These are phyloP conservation scores for Annulohypoxylon bovei DNA, from an alignment of 495 filamentous ascomycete species.

Conservation along the genomic window DNA sequence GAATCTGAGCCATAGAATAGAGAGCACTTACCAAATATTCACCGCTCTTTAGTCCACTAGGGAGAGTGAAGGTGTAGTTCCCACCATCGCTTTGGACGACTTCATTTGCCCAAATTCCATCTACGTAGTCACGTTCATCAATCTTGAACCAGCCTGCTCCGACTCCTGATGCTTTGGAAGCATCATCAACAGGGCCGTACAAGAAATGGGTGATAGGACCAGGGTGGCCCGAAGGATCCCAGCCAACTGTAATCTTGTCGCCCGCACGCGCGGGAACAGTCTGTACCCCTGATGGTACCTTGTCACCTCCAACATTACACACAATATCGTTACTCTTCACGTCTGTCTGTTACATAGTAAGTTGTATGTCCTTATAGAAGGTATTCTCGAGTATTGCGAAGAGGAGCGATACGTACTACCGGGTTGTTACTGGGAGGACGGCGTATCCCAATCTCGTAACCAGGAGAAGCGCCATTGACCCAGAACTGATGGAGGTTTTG, in stretches of 20 bases:
- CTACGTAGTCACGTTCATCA: constrained; percentile 43
- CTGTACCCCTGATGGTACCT: constrained; percentile 44
- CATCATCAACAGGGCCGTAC: constrained; percentile 48
- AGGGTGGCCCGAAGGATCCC: constrained; percentile 50
- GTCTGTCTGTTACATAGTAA: constrained; percentile 35
- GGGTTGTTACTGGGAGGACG: constrained; percentile 52
- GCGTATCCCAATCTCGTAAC: constrained; percentile 51
- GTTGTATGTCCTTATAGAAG: neutral
- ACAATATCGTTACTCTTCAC: constrained; percentile 46
- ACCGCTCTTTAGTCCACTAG: constrained; percentile 41
- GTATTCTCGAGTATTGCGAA: neutral
- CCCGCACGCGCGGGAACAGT: constrained; percentile 46
- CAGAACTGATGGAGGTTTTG: constrained; percentile 54
- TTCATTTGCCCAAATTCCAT: constrained; percentile 48
- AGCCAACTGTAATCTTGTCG: constrained; percentile 49
- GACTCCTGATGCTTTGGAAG: constrained; percentile 41
- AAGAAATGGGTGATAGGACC: constrained; percentile 52
- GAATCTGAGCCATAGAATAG: neutral
- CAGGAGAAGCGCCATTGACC: constrained; percentile 51
- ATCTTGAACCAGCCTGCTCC: constrained; percentile 48
- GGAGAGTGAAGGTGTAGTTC: constrained; percentile 45
- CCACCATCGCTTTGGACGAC: constrained; percentile 40
- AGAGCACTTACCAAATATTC: constrained; percentile 42
- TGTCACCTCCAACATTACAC: constrained; percentile 50
- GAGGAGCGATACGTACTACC: constrained; percentile 22